Conservation (phyloP, 2,329 filamentous ascomycete species). For the Scedosporium dehoogii region DNA sequence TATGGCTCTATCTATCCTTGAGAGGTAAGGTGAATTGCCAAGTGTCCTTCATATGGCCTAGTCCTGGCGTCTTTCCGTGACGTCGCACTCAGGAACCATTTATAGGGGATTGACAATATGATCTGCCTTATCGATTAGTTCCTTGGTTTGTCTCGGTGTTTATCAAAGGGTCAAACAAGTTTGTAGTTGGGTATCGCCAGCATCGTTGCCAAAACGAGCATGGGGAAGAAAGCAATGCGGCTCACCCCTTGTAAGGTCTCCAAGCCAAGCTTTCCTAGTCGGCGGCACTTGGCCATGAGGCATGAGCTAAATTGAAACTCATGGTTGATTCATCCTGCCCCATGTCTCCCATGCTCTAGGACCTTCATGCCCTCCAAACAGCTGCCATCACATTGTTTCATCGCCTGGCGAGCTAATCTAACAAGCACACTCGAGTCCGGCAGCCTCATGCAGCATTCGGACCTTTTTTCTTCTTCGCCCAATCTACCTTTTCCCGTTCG, state of each 20-base stretch:
- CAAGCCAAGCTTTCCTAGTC: neutral
- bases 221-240: no score
- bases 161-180: no score
- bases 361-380: neutral
- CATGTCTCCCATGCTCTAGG: neutral
- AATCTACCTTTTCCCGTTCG: neutral
- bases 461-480: neutral
- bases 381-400: neutral
- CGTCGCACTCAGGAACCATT: no score
- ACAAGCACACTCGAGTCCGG: neutral
- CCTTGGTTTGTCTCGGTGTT: no score
- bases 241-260: neutral
- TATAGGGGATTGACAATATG: no score
- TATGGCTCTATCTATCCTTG: no score
- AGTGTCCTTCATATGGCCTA: no score
- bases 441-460: neutral
- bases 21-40: no score
- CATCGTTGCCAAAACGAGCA: no score
- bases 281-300: neutral
- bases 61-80: no score
- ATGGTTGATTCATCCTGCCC: neutral
- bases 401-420: neutral
- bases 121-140: no score
- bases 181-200: no score
- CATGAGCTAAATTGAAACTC: neutral